A percentile compares a stretch with the other conserved stretches of the same genome.
Conservation (phyloP, 2,329 filamentous ascomycete species). For the Fusarium sp. region DNA sequence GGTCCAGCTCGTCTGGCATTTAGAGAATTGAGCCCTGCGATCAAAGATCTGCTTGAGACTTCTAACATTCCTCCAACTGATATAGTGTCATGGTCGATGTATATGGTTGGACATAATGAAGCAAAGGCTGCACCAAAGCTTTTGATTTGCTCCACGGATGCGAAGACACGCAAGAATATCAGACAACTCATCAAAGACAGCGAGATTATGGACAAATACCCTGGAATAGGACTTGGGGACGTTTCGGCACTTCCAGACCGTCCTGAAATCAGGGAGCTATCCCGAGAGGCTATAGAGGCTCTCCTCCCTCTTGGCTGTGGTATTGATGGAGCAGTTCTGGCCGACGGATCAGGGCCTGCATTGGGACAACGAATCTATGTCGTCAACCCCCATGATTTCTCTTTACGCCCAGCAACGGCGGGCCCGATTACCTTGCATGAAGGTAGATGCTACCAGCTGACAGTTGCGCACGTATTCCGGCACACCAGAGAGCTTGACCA, state of each 20-base stretch:
- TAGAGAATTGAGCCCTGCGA: neutral
- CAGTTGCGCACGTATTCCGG: neutral
- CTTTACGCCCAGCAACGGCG: neutral
- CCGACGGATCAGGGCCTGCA: rapidly evolving
- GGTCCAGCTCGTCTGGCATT: neutral
- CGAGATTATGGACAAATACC: neutral
- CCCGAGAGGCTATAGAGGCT: neutral
- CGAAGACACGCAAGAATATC: neutral
- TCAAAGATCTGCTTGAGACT: neutral
- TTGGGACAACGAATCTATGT: rapidly evolving
- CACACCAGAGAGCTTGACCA: rapidly evolving
- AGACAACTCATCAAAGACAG: neutral
- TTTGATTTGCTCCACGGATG: neutral
- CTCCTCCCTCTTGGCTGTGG: rapidly evolving
- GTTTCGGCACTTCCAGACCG: neutral
- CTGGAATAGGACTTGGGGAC: neutral
- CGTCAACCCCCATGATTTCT: neutral
- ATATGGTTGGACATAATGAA: neutral
- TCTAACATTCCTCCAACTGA: neutral
- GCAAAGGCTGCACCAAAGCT: neutral
- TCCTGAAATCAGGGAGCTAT: neutral
- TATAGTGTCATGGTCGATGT: neutral
- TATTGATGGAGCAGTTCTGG: neutral
- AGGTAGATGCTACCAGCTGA: rapidly evolving
- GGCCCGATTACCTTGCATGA: rapidly evolving